phyloP scores from a whole-genome alignment of 2,329 filamentous ascomycete species.

The Emmonsiellopsis sp. region DNA sequence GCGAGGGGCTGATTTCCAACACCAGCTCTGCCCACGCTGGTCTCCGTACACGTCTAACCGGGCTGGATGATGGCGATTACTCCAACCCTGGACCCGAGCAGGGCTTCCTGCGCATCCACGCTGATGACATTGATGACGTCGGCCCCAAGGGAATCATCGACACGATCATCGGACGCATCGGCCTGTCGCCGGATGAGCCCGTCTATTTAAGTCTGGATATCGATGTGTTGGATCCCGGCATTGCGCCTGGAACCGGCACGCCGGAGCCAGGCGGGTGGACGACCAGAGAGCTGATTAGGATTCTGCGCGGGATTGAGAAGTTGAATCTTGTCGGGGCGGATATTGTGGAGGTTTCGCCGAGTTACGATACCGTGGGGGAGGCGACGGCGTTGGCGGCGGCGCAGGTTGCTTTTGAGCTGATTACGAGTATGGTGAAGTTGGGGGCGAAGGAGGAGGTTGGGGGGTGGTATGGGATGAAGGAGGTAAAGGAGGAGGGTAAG shows the following conservation, averaged over 20 bases:
- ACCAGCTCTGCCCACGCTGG: conserved; percentile 71
- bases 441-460: conserved; percentile 30
- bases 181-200: conserved; percentile 55
- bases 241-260: conserved; percentile 69
- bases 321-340: conserved; percentile 84
- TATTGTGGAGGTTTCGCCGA: conserved; percentile 79
- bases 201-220: conserved; percentile 79
- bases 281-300: conserved; percentile 74
- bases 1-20: conserved; percentile 71
- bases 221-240: conserved; percentile 67
- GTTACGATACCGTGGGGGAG: conserved; percentile 73
- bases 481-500: conserved; percentile 9
- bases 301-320: conserved; percentile 68
- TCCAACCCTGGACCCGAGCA: conserved; percentile 61
- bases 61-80: conserved; percentile 57
- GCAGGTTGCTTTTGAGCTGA: conserved; percentile 76
- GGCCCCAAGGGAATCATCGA: conserved; percentile 62
- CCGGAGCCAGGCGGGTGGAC: conserved; percentile 90
- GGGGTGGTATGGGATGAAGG: conserved; percentile 31
- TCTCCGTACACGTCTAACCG: conserved; percentile 65
- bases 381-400: conserved; percentile 74
- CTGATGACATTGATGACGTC: conserved; percentile 80
- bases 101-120: conserved; percentile 70
- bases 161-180: conserved; percentile 62
- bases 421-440: conserved; percentile 52